Base-by-base conservation (phyloP, 495 filamentous ascomycete species). In the Ascobolus immersus region DNA sequence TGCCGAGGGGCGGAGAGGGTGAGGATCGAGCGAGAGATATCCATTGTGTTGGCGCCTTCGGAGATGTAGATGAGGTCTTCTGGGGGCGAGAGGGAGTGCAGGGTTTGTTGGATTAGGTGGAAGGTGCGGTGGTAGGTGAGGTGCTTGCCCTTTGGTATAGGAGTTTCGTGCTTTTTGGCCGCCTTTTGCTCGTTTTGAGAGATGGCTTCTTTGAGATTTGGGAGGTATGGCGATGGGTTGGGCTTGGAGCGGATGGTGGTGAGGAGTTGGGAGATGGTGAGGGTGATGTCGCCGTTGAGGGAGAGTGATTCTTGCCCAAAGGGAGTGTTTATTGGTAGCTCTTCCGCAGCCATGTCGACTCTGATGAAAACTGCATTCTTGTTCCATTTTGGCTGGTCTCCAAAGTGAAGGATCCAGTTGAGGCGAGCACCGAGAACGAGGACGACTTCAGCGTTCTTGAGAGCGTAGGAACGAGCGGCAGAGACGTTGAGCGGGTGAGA, bases 1-100 rank as follows among this genome's bases (percentile, higher is more conserved):
- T 64, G 58, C 20, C 69, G 60, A 5, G 69, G 69, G 33, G 66
- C 52, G 12, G 62, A 50, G 8, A 73, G 53, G 0, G 59, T 55
- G 50, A 73, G 71, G 39, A 64, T 57, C 17, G 57, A 58, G n/a
- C 68, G 61, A 3, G 62, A 65, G 26, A 72, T 71, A 41, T 71
- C 66, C 69, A 73, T 71, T 11, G 67, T 69, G 48, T 72, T 72
- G 17, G 68, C 67, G 28, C 69, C 69, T 52, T 73, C 69, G 1
- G 66, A 70, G 34, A 73, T 52, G 38, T 71, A 71, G 12, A 72
- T 61, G 17, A 71, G 57, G 34, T 52, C 46, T 7, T 65, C 65
- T n/a, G 28, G 41, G 55, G 56, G 22, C 59, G 52, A 41, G 5
- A 54, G 35, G 0, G 28, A 17, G 12, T 51, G 41, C 0, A 56